These are phyloP conservation scores for Plasmodium fragile DNA, from an alignment of 169 alveolate species.

Conservation along the genomic window DNA sequence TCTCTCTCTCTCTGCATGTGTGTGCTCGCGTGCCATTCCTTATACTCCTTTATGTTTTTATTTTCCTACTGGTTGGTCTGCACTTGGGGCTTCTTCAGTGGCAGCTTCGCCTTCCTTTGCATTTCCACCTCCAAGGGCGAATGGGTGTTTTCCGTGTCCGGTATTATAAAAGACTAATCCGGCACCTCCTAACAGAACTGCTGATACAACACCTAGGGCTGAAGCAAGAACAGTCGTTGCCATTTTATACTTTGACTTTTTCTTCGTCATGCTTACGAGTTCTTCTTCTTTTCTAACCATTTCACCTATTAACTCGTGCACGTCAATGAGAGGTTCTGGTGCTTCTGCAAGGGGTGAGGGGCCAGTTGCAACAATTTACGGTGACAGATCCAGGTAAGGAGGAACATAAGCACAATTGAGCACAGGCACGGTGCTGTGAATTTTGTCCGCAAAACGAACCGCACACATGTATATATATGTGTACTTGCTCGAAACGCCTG, in stretches of 20 bases:
- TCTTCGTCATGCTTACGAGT: constrained; percentile 9
- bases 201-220: constrained; percentile 40
- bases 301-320: constrained; percentile 34
- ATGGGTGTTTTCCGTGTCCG: constrained; percentile 51
- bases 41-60: neutral
- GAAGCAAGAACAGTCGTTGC: constrained; percentile 24
- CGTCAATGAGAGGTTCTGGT: constrained; percentile 43
- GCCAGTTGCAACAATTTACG: neutral
- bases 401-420: neutral
- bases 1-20: neutral
- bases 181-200: constrained; percentile 27
- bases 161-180: constrained; percentile 54
- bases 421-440: neutral
- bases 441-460: neutral
- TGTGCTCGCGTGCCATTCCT: neutral
- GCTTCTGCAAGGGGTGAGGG: constrained; percentile 4
- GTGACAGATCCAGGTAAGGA: neutral
- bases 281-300: constrained; percentile 67
- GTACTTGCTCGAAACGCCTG: neutral
- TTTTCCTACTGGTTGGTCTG: neutral
- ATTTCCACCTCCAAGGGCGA: constrained; percentile 5
- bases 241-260: neutral
- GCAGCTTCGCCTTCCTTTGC: neutral
- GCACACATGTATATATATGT: neutral
- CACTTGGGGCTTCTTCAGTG: neutral